Conservation (phyloP, 352 stramenopile genomes). For the Pythium chondricola region DNA sequence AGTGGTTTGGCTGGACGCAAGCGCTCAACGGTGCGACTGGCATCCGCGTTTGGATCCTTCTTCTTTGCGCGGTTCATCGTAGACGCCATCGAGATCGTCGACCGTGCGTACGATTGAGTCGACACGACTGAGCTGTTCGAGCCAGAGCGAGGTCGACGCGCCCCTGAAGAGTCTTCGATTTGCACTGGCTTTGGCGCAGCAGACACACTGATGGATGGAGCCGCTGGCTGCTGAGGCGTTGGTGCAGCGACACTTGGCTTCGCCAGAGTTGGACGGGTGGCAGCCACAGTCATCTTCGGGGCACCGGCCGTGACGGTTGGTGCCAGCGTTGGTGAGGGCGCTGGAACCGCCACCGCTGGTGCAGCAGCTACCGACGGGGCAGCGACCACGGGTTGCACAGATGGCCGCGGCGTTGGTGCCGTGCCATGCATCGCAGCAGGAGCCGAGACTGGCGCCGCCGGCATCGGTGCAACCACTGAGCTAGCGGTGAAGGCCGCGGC, state of each 20-base stretch:
- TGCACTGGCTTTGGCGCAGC: no score
- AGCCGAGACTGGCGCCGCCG: constrained; percentile 8
- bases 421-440: constrained; percentile 17
- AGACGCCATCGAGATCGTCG: constrained; percentile 76
- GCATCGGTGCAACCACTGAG: not conserved
- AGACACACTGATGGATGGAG: constrained; percentile 4
- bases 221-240: constrained; percentile 1
- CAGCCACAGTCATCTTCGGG: constrained; percentile 8
- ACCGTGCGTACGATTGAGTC: constrained; percentile 69
- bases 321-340: constrained; percentile 1
- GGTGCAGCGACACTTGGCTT: constrained; percentile 8
- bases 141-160: constrained; percentile 43
- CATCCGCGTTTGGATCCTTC: constrained; percentile 31
- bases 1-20: constrained; percentile 86
- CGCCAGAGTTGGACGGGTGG: constrained; percentile 5
- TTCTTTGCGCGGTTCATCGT: constrained; percentile 68
- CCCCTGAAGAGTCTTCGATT: constrained; percentile 13
- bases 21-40: constrained; percentile 67
- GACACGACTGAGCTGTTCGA: constrained; percentile 74
- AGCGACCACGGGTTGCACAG: constrained; percentile 2
- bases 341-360: constrained; percentile 2
- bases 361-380: not conserved
- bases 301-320: constrained; percentile 7
- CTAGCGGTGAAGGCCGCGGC: constrained; percentile 4
- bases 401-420: constrained; percentile 1